Percentiles rank a stretch among this genome's conserved stretches.
These are phyloP conservation scores for Quercus lobata DNA, from an alignment of 331 rosid genomes.

Conservation along the genomic window DNA sequence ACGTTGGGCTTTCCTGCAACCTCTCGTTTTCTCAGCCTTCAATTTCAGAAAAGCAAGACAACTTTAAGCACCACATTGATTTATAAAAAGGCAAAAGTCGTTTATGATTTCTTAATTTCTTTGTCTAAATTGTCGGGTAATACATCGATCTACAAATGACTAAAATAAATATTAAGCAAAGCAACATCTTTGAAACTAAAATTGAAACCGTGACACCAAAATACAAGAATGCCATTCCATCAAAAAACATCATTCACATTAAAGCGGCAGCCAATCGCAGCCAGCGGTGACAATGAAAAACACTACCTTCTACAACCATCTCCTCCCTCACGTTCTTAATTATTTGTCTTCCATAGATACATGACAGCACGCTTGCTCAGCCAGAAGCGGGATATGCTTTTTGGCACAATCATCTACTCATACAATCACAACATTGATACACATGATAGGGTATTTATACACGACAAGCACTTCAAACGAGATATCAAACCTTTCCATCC, in stretches of 20 bases:
- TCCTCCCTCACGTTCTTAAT: neutral
- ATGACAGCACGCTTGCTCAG: neutral
- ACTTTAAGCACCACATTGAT: neutral
- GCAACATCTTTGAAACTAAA: neutral
- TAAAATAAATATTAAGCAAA: neutral
- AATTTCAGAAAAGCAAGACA: neutral
- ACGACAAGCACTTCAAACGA: neutral
- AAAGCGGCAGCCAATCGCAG: neutral
- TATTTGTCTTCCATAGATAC: neutral
- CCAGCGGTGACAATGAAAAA: neutral
- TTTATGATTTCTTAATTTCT: neutral
- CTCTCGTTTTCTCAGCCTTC: too few species aligned
- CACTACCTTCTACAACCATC: neutral
- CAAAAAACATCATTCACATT: neutral
- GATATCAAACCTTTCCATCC: conserved; percentile 4
- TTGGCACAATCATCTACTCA: conserved; percentile 20
- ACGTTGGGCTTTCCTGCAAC: too few species aligned
- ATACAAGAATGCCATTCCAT: neutral
- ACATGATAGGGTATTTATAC: conserved; percentile 15
- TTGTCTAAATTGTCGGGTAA: neutral
- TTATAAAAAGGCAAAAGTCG: neutral
- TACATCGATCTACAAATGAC: neutral
- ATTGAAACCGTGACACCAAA: neutral
- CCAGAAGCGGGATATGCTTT: neutral
- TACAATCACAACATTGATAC: conserved; percentile 27